A percentile compares a stretch with the other conserved stretches of the same genome.
These are phyloP conservation scores for Imleria badia DNA, from an alignment of 768 basidiomycete species.

Conservation along the genomic window DNA sequence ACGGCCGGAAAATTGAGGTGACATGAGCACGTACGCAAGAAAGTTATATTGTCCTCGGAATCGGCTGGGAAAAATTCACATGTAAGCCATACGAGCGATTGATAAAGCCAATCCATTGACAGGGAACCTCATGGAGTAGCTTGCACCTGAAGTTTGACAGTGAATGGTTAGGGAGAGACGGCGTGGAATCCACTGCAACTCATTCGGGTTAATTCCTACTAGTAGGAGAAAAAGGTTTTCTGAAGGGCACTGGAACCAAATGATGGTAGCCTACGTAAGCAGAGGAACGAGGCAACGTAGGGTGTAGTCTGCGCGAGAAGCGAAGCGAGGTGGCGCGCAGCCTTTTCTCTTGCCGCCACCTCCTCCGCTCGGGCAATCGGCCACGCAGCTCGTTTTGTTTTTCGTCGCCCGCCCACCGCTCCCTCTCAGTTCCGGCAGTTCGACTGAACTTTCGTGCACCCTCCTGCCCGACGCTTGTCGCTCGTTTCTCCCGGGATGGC, in stretches of 20 bases:
- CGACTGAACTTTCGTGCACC: background rate
- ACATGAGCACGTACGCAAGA: background rate
- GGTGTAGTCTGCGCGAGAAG: too few species aligned
- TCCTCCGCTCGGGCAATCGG: too few species aligned
- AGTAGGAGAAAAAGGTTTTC: background rate
- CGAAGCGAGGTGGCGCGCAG: too few species aligned
- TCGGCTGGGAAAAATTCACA: background rate
- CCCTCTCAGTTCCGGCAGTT: background rate
- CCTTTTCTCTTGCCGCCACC: too few species aligned
- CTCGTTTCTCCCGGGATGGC: background rate
- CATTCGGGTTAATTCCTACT: background rate
- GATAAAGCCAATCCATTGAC: background rate
- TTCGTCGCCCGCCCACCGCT: background rate
- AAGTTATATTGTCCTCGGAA: background rate
- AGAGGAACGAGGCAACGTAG: too few species aligned
- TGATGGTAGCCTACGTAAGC: too few species aligned
- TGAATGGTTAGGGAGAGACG: background rate
- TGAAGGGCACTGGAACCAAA: background rate
- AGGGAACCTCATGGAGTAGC: background rate
- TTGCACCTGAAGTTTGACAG: background rate
- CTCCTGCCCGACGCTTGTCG: background rate
- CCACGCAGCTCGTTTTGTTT: too few species aligned
- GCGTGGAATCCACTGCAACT: background rate
- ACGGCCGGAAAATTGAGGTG: background rate
- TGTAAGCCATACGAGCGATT: background rate